These are phyloP conservation scores for Malassezia sp. DNA, from an alignment of 1,284 basidiomycete species.

Conservation along the genomic window DNA sequence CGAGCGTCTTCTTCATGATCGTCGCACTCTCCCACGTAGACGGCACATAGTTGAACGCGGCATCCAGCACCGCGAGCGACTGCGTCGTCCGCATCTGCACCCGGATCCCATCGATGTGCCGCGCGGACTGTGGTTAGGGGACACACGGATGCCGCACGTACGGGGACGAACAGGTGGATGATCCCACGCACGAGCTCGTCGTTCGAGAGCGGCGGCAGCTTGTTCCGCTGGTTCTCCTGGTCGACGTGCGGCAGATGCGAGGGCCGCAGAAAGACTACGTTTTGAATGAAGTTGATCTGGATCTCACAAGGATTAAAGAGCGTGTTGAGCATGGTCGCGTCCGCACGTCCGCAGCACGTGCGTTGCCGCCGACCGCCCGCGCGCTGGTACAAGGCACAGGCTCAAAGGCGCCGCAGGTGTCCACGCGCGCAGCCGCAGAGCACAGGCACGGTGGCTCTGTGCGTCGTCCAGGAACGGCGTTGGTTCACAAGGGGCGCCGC, in stretches of 20 bases:
- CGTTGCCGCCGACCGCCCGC: no score
- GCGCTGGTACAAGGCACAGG: no score
- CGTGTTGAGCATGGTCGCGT: constrained; percentile 31
- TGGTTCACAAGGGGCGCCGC: no score
- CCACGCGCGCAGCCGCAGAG: no score
- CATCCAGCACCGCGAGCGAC: constrained; percentile 39
- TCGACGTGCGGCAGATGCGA: constrained; percentile 27
- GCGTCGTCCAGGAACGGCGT: no score
- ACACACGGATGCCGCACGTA: background rate
- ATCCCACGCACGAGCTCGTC: constrained; percentile 44
- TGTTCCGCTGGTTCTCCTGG: constrained; percentile 19
- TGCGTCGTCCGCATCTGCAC: constrained; percentile 39
- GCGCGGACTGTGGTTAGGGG: constrained; percentile 14
- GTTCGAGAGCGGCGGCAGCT: constrained; percentile 34
- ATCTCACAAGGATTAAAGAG: constrained; percentile 41
- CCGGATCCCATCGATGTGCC: constrained; percentile 39
- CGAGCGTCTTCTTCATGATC: constrained; percentile 38
- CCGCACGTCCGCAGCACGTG: no score
- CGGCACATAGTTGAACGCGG: constrained; percentile 26
- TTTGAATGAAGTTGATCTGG: constrained; percentile 41
- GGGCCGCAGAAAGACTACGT: constrained; percentile 40
- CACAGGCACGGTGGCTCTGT: no score
- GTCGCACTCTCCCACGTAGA: constrained; percentile 41
- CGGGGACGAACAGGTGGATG: constrained; percentile 40
- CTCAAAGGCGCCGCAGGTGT: no score